Evolutionary conservation across 345 rosid species (phyloP).

Genomic region (Salix brachista): DNA sequence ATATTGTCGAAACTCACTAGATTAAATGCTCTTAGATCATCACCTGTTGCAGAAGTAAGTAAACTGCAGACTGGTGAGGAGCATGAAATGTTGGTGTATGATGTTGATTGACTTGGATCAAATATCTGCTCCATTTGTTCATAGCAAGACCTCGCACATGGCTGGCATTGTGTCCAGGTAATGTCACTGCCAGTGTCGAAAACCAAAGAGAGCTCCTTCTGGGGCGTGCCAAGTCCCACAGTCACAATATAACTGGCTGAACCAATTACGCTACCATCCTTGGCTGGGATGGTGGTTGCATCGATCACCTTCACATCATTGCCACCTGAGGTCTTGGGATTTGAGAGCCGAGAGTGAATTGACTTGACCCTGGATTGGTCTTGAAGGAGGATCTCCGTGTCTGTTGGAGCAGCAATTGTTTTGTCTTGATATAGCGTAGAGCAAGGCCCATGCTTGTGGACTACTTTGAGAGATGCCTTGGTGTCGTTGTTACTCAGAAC

Average conservation of each 20-base stretch:
- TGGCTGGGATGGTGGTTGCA: conserved; percentile 47
- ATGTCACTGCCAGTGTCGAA: conserved; percentile 31
- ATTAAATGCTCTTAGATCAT: too few species aligned
- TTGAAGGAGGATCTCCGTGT: conserved; percentile 41
- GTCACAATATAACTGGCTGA: conserved; percentile 25
- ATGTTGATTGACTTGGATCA: conserved; percentile 26
- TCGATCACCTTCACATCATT: conserved; percentile 22
- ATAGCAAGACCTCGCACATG: conserved; percentile 23
- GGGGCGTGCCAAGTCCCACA: conserved; percentile 26
- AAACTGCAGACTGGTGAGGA: conserved; percentile 37
- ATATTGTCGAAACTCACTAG: too few species aligned
- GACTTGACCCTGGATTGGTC: conserved; percentile 64
- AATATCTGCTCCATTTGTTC: conserved; percentile 17
- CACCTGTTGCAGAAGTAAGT: conserved; percentile 55
- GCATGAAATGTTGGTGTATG: conserved; percentile 63
- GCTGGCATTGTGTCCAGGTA: conserved; percentile 32
- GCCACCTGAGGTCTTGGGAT: background rate
- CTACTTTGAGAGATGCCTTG: conserved; percentile 49
- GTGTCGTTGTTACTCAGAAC: conserved; percentile 1
- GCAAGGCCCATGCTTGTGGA: conserved; percentile 76
- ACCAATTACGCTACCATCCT: conserved; percentile 44
- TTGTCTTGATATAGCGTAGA: conserved; percentile 12
- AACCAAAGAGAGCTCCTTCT: conserved; percentile 13
- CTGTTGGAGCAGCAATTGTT: conserved; percentile 27
- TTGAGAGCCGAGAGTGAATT: conserved; percentile 46